Percentiles rank a stretch among this genome's conserved stretches.
phyloP scores from a whole-genome alignment of 2,329 filamentous ascomycete species.

The Geosmithia putterillii region DNA sequence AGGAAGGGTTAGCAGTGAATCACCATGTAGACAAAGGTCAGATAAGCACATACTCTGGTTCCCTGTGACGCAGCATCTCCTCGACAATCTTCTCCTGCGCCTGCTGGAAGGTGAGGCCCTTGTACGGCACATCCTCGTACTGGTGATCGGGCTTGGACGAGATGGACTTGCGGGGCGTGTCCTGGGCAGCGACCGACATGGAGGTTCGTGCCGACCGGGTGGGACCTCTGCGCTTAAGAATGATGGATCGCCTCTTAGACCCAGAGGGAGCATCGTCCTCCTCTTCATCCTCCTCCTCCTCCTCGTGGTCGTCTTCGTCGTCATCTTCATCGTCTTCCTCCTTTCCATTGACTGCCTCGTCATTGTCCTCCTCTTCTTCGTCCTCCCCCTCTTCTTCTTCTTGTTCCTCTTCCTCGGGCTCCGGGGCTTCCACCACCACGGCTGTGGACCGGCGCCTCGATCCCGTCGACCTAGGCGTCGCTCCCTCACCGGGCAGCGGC shows the following conservation, averaged over 20 bases:
- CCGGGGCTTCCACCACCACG: too few species aligned
- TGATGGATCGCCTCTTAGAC: constrained; percentile 20
- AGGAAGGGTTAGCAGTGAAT: constrained; percentile 8
- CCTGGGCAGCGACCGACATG: constrained; percentile 14
- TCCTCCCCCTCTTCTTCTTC: constrained; percentile 12
- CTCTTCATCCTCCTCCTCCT: constrained; percentile 14
- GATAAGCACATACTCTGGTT: constrained; percentile 42
- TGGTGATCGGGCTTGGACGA: constrained; percentile 36
- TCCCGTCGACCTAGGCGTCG: constrained; percentile 10
- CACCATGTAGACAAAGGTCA: background rate
- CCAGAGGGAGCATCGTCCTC: constrained; percentile 16
- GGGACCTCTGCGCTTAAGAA: constrained; percentile 23
- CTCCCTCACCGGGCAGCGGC: constrained; percentile 41
- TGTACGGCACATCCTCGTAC: constrained; percentile 48
- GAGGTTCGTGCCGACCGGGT: constrained; percentile 19
- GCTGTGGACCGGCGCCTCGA: constrained; percentile 6
- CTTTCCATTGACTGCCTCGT: too few species aligned
- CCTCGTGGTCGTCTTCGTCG: constrained; percentile 13
- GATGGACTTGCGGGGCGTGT: constrained; percentile 20
- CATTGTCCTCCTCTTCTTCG: constrained; percentile 12
- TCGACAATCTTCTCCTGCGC: constrained; percentile 78
- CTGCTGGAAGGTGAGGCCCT: constrained; percentile 66
- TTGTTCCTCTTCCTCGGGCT: constrained; percentile 10
- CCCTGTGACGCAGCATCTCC: constrained; percentile 57
- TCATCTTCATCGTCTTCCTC: constrained; percentile 15